These are phyloP conservation scores for Populus hybrid DNA, from an alignment of 441 rosid genomes.

Conservation along the genomic window DNA sequence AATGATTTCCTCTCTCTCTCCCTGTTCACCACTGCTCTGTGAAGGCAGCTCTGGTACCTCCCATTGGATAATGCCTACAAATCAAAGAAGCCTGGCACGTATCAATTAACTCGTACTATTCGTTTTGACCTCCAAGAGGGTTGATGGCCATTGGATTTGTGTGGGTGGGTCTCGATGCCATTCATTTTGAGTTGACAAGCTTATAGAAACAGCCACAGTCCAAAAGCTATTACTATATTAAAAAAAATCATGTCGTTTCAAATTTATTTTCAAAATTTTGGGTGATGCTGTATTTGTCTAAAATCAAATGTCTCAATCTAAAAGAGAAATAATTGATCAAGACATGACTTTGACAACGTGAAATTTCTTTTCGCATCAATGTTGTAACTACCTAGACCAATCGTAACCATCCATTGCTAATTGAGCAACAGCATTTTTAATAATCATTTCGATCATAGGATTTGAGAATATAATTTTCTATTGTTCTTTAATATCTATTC, in stretches of 20 bases:
- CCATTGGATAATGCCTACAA: constrained; percentile 37
- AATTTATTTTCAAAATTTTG: background rate
- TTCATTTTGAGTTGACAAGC: too few species aligned
- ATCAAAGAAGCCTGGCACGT: background rate
- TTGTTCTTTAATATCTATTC: too few species aligned
- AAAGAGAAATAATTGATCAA: background rate
- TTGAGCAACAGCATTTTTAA: background rate
- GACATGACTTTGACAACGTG: background rate
- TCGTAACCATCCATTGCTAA: background rate
- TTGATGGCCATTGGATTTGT: too few species aligned
- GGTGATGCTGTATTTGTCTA: background rate
- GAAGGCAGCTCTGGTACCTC: constrained; percentile 62
- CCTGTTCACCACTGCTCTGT: constrained; percentile 64
- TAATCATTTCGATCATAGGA: too few species aligned
- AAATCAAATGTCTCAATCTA: background rate
- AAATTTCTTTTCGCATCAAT: background rate
- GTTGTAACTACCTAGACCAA: background rate
- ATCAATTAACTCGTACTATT: too few species aligned
- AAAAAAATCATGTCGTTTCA: too few species aligned
- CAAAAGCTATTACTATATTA: too few species aligned
- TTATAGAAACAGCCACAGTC: too few species aligned
- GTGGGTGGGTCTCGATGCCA: too few species aligned
- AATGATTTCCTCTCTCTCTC: constrained; percentile 51
- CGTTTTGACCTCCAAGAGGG: too few species aligned
- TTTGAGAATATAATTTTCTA: too few species aligned